Evolutionary conservation across 331 rosid genomes (phyloP).

Genomic region (Quercus lobata): DNA sequence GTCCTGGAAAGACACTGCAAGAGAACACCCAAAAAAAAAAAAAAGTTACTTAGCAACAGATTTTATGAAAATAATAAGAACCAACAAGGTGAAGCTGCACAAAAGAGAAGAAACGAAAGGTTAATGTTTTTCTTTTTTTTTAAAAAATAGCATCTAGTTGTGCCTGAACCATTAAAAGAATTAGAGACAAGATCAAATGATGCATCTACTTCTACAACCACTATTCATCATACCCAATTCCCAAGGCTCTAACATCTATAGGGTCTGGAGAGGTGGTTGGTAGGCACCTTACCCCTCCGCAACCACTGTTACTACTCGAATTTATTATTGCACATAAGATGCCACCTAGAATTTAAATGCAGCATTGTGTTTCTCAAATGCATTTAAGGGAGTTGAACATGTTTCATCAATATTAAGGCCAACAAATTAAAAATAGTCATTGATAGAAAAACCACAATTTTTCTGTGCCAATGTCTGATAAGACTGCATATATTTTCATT

Average conservation of each 20-base stretch:
- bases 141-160: not conserved
- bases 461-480: no score
- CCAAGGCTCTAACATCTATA: no score
- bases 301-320: not conserved
- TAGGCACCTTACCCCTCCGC: not conserved
- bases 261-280: no score
- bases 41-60: not conserved
- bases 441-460: not conserved
- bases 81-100: not conserved
- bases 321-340: not conserved
- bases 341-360: not conserved
- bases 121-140: not conserved
- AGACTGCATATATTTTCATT: no score
- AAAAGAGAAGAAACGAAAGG: not conserved
- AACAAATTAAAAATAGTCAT: not conserved
- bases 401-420: not conserved
- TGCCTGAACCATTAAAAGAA: not conserved
- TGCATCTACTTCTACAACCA: not conserved
- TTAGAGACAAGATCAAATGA: not conserved
- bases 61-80: not conserved
- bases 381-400: not conserved
- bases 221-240: no score
- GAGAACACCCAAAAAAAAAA: not conserved
- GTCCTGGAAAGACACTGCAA: slow-evolving; percentile 78
- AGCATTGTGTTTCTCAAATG: not conserved